phyloP scores from a whole-genome alignment of 768 basidiomycete species.

The Hydnum rufescens region DNA sequence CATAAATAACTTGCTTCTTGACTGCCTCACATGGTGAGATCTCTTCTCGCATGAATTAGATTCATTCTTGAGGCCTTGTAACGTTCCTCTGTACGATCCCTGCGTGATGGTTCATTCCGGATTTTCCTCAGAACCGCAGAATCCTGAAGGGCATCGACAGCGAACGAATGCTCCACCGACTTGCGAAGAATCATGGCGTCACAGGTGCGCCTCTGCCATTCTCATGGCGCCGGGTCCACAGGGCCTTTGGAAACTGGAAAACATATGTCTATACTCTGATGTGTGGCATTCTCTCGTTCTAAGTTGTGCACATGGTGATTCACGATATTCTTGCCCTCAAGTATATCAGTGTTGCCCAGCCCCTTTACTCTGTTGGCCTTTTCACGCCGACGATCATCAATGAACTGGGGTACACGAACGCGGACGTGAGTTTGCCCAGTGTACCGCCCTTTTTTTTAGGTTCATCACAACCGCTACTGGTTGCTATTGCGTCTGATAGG shows the following conservation, averaged over 20 bases:
- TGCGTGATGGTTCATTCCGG: constrained; percentile 21
- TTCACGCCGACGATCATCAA: no score
- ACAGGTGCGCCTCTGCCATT: constrained; percentile 15
- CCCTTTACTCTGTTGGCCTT: constrained; percentile 22
- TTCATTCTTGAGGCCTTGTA: no score
- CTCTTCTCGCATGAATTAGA: no score
- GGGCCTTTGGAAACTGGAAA: no score
- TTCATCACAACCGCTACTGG: constrained; percentile 22
- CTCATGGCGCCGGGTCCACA: no score
- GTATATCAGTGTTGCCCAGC: constrained; percentile 22
- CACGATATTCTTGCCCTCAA: background rate
- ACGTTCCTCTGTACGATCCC: no score
- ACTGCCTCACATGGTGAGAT: no score
- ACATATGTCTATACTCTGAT: no score
- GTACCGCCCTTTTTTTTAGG: constrained; percentile 18
- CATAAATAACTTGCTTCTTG: no score
- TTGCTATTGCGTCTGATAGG: constrained; percentile 19
- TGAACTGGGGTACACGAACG: constrained; percentile 17
- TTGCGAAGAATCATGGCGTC: constrained; percentile 23
- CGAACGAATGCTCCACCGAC: no score
- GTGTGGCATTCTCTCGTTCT: background rate
- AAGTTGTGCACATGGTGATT: constrained; percentile 8
- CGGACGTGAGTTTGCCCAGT: constrained; percentile 10
- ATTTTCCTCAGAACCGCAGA: constrained; percentile 15
- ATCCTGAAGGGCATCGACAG: no score